Conservation (phyloP, 2,329 filamentous ascomycete species). For the Macrophomina phaseolina region DNA sequence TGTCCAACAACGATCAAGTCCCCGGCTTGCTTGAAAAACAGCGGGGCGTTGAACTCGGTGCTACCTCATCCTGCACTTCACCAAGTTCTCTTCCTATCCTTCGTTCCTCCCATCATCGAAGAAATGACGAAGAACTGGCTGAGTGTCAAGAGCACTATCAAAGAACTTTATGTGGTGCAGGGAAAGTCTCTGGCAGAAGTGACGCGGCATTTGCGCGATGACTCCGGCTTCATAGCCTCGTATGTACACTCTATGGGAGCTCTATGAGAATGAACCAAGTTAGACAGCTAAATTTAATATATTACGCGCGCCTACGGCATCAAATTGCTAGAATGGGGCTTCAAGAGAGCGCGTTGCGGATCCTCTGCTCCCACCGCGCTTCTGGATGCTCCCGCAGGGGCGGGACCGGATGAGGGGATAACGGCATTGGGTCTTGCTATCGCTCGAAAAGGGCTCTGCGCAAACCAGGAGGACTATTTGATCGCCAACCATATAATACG, state of each 20-base stretch:
- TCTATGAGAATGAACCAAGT: not conserved
- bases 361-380: not conserved
- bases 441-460: not conserved
- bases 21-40: not conserved
- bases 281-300: not conserved
- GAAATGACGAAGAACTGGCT: conserved; percentile 25
- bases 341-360: not conserved
- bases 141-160: conserved; percentile 13
- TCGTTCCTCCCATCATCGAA: not conserved
- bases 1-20: not conserved
- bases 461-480: not conserved
- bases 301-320: conserved; percentile 21
- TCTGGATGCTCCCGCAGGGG: not conserved
- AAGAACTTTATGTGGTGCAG: conserved; percentile 14
- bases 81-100: not conserved
- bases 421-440: not conserved
- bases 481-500: not conserved
- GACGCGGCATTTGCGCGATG: not conserved
- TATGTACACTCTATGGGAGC: not conserved
- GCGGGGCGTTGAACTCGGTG: not conserved
- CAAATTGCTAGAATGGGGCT: conserved; percentile 24
- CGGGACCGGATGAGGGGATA: not conserved
- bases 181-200: conserved; percentile 19
- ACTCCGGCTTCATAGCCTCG: conserved; percentile 16
- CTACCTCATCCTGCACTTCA: not conserved